Evolutionary conservation across 2,329 filamentous ascomycete species (phyloP).

Genomic region (Pseudogymnoascus sp.): DNA sequence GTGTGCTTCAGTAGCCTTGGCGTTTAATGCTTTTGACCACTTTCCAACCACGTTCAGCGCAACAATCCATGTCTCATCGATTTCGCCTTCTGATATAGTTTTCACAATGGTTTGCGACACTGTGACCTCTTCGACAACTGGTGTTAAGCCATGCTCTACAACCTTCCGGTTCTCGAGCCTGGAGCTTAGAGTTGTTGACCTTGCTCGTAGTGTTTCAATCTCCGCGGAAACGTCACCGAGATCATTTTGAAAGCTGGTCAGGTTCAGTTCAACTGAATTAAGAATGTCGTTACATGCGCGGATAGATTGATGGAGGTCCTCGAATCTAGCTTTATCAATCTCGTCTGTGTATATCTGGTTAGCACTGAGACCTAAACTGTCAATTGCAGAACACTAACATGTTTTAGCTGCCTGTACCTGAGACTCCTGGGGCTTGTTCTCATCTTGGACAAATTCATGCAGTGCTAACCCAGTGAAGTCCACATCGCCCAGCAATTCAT

Average conservation of each 20-base stretch:
- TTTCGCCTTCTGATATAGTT: constrained; percentile 78
- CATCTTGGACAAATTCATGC: constrained; percentile 41
- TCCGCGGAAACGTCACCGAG: constrained; percentile 87
- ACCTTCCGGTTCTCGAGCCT: constrained; percentile 82
- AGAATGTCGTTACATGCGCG: constrained; percentile 85
- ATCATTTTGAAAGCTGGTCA: constrained; percentile 89
- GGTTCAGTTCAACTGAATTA: constrained; percentile 83
- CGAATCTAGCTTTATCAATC: constrained; percentile 73
- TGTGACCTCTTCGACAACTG: constrained; percentile 85
- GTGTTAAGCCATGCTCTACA: constrained; percentile 79
- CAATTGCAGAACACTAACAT: constrained; percentile 46
- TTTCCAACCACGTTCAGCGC: constrained; percentile 77
- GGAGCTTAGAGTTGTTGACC: constrained; percentile 74
- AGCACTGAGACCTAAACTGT: constrained; percentile 13
- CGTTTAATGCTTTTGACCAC: constrained; percentile 63
- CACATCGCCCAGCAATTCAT: constrained; percentile 43
- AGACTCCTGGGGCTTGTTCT: constrained; percentile 29
- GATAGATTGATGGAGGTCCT: constrained; percentile 86
- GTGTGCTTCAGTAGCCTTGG: constrained; percentile 51
- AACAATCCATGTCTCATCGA: constrained; percentile 84
- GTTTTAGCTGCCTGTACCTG: constrained; percentile 60
- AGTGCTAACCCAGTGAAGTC: constrained; percentile 75
- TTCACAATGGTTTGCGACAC: constrained; percentile 76
- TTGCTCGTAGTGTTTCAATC: constrained; percentile 84
- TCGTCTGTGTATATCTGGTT: constrained; percentile 48